Evolutionary conservation across 192 early-diverging fungal genomes (phyloP).

Genomic region (Piromyces sp.): DNA sequence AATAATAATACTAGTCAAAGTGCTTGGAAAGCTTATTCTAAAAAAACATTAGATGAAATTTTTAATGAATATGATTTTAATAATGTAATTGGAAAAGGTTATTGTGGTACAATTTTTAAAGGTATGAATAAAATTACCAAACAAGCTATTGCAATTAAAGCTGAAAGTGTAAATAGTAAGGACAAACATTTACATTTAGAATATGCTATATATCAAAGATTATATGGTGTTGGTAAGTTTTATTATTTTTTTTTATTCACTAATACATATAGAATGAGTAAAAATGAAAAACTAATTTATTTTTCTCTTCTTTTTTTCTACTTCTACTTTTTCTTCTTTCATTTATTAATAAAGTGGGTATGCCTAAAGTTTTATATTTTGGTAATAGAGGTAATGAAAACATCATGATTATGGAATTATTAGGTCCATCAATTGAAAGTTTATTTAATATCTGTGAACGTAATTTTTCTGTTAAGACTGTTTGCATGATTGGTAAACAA

Average conservation of each 20-base stretch:
- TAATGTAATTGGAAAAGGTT: background rate
- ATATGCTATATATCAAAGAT: background rate
- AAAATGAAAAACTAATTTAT: no score
- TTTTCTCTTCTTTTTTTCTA: no score
- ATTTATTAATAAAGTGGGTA: background rate
- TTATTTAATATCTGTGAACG: background rate
- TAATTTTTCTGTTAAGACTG: background rate
- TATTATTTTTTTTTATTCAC: no score
- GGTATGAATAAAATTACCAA: background rate
- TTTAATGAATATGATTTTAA: background rate
- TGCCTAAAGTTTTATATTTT: background rate
- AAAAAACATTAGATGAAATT: background rate
- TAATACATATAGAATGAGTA: no score
- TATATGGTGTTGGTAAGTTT: background rate
- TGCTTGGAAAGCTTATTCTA: background rate
- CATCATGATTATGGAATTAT: background rate
- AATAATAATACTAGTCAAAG: background rate
- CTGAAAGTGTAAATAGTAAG: background rate
- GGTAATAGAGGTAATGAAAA: background rate
- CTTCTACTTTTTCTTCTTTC: no score
- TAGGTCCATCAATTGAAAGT: background rate
- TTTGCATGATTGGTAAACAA: background rate
- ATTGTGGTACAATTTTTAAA: background rate
- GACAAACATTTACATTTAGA: background rate
- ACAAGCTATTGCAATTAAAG: background rate